Evolutionary conservation across 164 flowering plant species (phyloP).

Genomic region (Malania oleifera): DNA sequence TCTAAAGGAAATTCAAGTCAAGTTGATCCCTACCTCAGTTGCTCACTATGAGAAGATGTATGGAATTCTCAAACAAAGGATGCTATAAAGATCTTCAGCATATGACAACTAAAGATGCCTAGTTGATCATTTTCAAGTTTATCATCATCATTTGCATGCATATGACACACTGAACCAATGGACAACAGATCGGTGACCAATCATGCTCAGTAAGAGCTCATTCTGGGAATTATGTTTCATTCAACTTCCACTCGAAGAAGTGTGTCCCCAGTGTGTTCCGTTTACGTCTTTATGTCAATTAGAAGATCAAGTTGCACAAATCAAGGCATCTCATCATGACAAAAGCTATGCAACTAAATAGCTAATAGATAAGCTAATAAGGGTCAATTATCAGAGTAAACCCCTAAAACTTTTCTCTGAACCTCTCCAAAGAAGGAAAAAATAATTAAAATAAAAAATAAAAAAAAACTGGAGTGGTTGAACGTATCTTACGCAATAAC

Average conservation of each 20-base stretch:
- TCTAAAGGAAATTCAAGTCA: conserved; percentile 11
- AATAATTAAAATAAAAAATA: too few relatives aligned
- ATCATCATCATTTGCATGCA: conserved; percentile 4
- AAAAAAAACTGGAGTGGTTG: too few relatives aligned
- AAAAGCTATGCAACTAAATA: conserved; percentile 6
- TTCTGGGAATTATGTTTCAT: conserved; percentile 2
- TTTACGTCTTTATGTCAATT: not conserved
- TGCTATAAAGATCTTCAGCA: conserved; percentile 13
- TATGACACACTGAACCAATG: conserved; percentile 17
- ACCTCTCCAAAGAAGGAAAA: too few relatives aligned
- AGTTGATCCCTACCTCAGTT: conserved; percentile 11
- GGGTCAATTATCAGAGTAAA: not conserved
- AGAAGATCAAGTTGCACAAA: not conserved
- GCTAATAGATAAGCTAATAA: not conserved
- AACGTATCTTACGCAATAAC: too few relatives aligned
- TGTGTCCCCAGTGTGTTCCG: not conserved
- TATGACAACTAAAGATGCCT: conserved; percentile 32
- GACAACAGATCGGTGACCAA: conserved; percentile 21
- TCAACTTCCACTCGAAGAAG: conserved; percentile 16
- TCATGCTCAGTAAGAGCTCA: conserved; percentile 11
- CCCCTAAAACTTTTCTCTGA: not conserved
- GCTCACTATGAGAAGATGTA: conserved; percentile 20
- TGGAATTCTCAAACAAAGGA: conserved; percentile 25
- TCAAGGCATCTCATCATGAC: not conserved
- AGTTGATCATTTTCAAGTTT: conserved; percentile 31